These are phyloP conservation scores for Aspergillus wentii DNA, from an alignment of 495 filamentous ascomycete genomes.

Conservation along the genomic window DNA sequence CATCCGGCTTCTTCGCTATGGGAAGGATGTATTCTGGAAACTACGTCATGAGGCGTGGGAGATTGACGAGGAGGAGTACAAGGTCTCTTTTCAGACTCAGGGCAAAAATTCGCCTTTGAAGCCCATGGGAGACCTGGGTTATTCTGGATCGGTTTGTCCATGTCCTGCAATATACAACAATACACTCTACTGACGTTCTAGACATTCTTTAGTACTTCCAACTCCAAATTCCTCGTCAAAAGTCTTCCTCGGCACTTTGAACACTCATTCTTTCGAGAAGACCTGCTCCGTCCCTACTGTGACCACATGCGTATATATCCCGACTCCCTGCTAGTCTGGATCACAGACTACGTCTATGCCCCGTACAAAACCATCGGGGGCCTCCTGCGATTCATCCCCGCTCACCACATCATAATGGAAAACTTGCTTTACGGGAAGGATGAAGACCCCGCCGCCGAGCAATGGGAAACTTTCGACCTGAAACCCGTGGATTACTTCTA, in stretches of 20 bases:
- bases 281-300: conserved; percentile 56
- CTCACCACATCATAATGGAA: conserved; percentile 70
- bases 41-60: conserved; percentile 42
- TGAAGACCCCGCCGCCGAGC: conserved; percentile 29
- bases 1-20: conserved; percentile 28
- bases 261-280: conserved; percentile 60
- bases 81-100: conserved; percentile 41
- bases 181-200: too few species aligned
- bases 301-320: conserved; percentile 54
- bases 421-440: conserved; percentile 57
- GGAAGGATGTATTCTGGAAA: conserved; percentile 18
- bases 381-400: conserved; percentile 48
- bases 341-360: conserved; percentile 59
- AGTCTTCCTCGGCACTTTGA: conserved; percentile 63
- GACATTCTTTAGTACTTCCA: conserved; percentile 63
- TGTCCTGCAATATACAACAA: too few species aligned
- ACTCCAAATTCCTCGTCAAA: conserved; percentile 60
- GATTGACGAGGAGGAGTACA: conserved; percentile 51
- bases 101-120: conserved; percentile 29
- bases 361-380: conserved; percentile 50
- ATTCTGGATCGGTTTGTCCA: conserved; percentile 50
- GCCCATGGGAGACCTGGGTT: conserved; percentile 53
- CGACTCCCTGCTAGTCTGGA: conserved; percentile 57
- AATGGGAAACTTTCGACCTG: conserved; percentile 67
- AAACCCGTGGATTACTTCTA: conserved; percentile 70